Conservation (phyloP, 1,284 basidiomycete species). For the Ustilago tritici region DNA sequence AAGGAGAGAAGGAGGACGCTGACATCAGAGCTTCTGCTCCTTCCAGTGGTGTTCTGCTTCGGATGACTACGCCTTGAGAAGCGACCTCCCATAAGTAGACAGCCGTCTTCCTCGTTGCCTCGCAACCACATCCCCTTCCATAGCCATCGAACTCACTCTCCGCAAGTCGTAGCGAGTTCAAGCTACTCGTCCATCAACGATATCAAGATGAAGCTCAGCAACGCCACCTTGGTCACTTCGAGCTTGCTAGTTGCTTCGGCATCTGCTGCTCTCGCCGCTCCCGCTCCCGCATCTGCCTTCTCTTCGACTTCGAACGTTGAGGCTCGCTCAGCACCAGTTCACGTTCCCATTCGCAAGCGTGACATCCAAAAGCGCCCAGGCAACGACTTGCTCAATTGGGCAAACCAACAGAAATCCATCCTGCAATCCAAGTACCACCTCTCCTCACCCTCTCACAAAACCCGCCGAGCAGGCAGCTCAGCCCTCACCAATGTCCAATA, state of each 20-base stretch:
- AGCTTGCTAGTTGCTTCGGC: constrained; percentile 35
- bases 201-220: constrained; percentile 31
- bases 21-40: constrained; percentile 12
- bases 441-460: constrained; percentile 8
- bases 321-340: constrained; percentile 6
- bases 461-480: constrained; percentile 19
- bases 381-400: constrained; percentile 52
- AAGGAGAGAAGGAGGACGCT: neutral
- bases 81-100: neutral
- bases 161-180: neutral
- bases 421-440: constrained; percentile 56
- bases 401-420: constrained; percentile 47
- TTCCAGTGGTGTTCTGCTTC: neutral
- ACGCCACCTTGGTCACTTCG: constrained; percentile 29
- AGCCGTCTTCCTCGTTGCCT: neutral
- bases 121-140: neutral
- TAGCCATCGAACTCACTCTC: neutral
- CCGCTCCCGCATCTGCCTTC: constrained; percentile 24
- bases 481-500: constrained; percentile 52
- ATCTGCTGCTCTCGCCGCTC: constrained; percentile 17
- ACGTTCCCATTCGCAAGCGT: constrained; percentile 44
- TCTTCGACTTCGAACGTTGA: neutral
- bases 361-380: constrained; percentile 24
- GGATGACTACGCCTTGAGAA: neutral
- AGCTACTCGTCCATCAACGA: neutral